A percentile compares a stretch with the other conserved stretches of the same genome.
These are phyloP conservation scores for Aspergillus melleus DNA, from an alignment of 2,329 filamentous ascomycete genomes.

Conservation along the genomic window DNA sequence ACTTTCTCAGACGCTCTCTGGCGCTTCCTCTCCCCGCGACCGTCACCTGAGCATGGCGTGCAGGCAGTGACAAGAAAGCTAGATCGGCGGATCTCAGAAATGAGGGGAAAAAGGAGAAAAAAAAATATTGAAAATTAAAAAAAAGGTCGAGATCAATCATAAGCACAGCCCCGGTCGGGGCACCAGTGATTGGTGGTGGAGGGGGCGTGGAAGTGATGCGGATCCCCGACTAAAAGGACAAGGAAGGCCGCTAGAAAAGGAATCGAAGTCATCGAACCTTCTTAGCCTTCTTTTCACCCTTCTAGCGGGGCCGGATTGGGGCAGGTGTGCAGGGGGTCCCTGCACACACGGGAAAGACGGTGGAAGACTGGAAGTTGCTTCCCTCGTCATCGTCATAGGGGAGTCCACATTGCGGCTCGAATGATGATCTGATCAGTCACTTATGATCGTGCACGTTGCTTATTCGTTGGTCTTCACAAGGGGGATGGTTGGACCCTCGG, in stretches of 20 bases:
- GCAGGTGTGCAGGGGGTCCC: too few relatives aligned
- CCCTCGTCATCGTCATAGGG: slow-evolving; percentile 3
- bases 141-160: too few relatives aligned
- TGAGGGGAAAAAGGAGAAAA: too few relatives aligned
- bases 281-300: slow-evolving; percentile 22
- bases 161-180: slow-evolving; percentile 17
- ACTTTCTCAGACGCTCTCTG: background rate
- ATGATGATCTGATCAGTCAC: background rate
- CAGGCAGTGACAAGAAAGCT: background rate
- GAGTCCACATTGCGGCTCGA: background rate
- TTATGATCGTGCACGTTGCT: slow-evolving; percentile 8
- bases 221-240: slow-evolving; percentile 14
- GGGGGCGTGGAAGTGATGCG: slow-evolving; percentile 9
- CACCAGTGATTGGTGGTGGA: slow-evolving; percentile 19
- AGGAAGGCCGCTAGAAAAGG: slow-evolving; percentile 24
- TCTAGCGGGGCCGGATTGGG: slow-evolving; percentile 19
- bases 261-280: slow-evolving; percentile 20
- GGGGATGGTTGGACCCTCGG: background rate
- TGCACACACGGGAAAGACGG: background rate
- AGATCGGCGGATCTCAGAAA: background rate
- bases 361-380: background rate
- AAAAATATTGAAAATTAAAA: too few relatives aligned
- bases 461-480: slow-evolving; percentile 3
- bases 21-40: background rate
- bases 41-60: too few relatives aligned